Percentiles rank a stretch among this genome's conserved stretches.
Conservation (phyloP, 768 basidiomycete species). For the Lactifluus hygrophoroides region DNA sequence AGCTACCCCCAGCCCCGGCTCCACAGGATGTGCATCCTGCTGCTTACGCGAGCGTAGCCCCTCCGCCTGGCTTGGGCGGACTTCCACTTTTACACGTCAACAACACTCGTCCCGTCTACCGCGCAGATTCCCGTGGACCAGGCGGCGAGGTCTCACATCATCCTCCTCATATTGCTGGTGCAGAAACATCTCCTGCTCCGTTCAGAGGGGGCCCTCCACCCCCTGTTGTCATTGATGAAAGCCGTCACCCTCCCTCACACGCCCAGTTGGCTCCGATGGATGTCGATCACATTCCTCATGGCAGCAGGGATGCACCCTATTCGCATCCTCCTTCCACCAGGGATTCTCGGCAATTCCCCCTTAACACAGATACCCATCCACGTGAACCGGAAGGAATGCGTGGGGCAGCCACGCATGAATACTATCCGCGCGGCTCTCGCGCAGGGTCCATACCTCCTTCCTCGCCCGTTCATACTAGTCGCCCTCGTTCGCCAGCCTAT, state of each 20-base stretch:
- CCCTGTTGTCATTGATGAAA: slow-evolving; percentile 71
- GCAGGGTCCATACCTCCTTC: slow-evolving; percentile 53
- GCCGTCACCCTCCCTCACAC: slow-evolving; percentile 54
- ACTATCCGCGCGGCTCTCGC: slow-evolving; percentile 44
- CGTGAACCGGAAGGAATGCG: slow-evolving; percentile 45
- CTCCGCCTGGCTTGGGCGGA: slow-evolving; percentile 52
- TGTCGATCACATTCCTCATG: slow-evolving; percentile 32
- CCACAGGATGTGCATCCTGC: slow-evolving; percentile 96
- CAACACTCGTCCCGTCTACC: slow-evolving; percentile 41
- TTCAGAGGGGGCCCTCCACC: slow-evolving; percentile 81
- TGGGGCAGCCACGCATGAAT: slow-evolving; percentile 45
- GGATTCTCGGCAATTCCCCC: slow-evolving; percentile 50
- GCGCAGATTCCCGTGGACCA: slow-evolving; percentile 60
- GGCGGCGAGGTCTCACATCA: slow-evolving; percentile 40
- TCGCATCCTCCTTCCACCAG: slow-evolving; percentile 31
- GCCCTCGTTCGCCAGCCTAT: slow-evolving; percentile 46
- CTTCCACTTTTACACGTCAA: slow-evolving; percentile 56
- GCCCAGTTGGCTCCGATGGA: slow-evolving; percentile 74
- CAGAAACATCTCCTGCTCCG: slow-evolving; percentile 56
- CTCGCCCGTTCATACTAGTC: slow-evolving; percentile 39
- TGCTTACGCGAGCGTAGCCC: slow-evolving; percentile 78
- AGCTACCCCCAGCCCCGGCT: slow-evolving; percentile 79
- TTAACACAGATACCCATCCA: slow-evolving; percentile 53
- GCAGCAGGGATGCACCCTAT: slow-evolving; percentile 46
- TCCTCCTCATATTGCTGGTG: slow-evolving; percentile 42